These are phyloP conservation scores for Coprinellus micaceus DNA, from an alignment of 768 basidiomycete genomes.

Conservation along the genomic window DNA sequence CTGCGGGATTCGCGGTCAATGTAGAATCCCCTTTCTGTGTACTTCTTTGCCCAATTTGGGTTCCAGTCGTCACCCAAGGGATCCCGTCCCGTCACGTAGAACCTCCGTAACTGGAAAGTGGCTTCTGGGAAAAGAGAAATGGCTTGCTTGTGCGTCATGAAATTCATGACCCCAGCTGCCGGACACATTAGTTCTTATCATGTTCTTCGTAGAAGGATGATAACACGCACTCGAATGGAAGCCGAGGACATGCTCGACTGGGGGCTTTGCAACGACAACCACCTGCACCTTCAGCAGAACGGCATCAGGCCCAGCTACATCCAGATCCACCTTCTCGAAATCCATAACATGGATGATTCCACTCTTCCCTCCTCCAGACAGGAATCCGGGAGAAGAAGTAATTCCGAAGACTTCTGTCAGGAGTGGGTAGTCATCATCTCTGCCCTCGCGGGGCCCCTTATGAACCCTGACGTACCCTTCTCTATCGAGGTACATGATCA, in stretches of 20 bases:
- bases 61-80: not conserved
- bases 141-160: not conserved
- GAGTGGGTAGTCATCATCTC: not conserved
- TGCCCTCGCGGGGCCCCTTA: too few species aligned
- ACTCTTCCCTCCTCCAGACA: not conserved
- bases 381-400: not conserved
- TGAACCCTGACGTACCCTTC: not conserved
- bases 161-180: slow-evolving; percentile 1
- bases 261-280: not conserved
- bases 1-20: not conserved
- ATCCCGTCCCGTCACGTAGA: not conserved
- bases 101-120: not conserved
- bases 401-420: not conserved
- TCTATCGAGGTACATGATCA: not conserved
- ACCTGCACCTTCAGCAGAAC: not conserved
- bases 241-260: not conserved
- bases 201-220: not conserved
- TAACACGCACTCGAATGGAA: not conserved
- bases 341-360: not conserved
- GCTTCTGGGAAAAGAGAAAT: not conserved
- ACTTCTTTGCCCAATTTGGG: not conserved
- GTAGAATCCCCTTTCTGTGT: not conserved
- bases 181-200: not conserved
- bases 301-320: too few species aligned
- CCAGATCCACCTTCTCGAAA: not conserved